Base-by-base conservation (phyloP, 2,329 filamentous ascomycete species). In the Hymenoscyphus linearis region DNA sequence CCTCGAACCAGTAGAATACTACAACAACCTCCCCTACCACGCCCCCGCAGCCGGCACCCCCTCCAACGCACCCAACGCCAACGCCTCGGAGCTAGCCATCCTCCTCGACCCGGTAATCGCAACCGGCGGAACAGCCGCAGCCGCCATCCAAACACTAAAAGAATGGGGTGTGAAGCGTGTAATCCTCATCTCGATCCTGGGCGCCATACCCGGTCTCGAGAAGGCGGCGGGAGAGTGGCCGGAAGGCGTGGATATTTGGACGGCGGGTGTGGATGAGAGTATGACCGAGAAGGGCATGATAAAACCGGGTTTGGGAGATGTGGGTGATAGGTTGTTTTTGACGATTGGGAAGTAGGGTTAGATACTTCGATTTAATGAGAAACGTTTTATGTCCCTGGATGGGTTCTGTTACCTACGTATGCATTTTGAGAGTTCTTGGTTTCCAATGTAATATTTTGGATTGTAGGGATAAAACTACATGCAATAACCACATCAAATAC, bases 1-100 rank as follows among this genome's bases (percentile, higher is more conserved):
- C 52, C 86, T 97, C 60, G 86, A 91, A 70, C 91, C 93, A 2
- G 93, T 97, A 62, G 93, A 96, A 77, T 96, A 97, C 83, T 97
- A 97, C 83, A 97, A 97, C 81, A 96, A 96, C 76, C 86, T 97
- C 22, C 92, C 92, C 37, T 88, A 90, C 76, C 88, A 91, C 76
- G 73, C 80, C 44, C 71, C 79, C 34, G 57, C 67, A 3, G 70
- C 71, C 53, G 77, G 77, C 64, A 73, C 76, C 36, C 72, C 76
- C 56, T 70, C 77, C 52, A 63, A 67, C 40, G 69, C 73, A 52
- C 77, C 77, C 52, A 79, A 76, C 55, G 64, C 72, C 4, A 65
- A 68, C 10, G 71, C 71, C 25, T 76, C 84, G 1, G 80, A 83
- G 25, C 80, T 96, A 13, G 92, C 92, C 62, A 89, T 97, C 72